Evolutionary conservation across 257 asterid genomes (phyloP), one percentile per base, ranked within the genome.

Genomic region (Solanum tarijense): DNA sequence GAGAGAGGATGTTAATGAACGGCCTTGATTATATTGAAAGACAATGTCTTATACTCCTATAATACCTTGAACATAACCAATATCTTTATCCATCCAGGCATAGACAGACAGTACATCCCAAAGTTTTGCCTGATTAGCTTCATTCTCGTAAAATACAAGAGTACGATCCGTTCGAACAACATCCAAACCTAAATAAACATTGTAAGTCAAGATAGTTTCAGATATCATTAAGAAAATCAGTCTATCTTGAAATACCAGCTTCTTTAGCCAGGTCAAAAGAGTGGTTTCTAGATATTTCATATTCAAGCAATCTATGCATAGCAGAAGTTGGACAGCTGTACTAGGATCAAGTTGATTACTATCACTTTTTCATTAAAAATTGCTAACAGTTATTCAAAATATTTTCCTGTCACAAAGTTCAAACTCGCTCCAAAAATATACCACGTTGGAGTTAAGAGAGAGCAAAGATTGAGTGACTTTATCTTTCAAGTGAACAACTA

Each of bases 11-110:
- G 78, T 72, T 52, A 43, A 31, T 76, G 87, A 89, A 89, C 82
- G 88, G 88, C 60, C 55, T 85, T 87, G 69, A 90, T 76, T 75
- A 65, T 88, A 82, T 46, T 89, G 78, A 71, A 43, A 76, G 31
- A 84, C 31, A 13, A 83, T 86, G 86, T 79, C 32, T 73, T 76
- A 89, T 62, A 27, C 65, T 55, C 71, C 89, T 60, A 86, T 39
- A 79, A 88, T 92, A 96, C 99, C 99, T 95, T 96, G 99, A 92
- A 96, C 99, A 88, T 94, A 96, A 91, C 98, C 98, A 92, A 96
- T 95, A 90, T 96, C 99, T 84, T 92, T 92, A 91, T 96, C 99
- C 91, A 94, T 86, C 99, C 99, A 96, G 87, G 98, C 94, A 91
- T 96, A 96, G 39, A 96, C 93, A 71, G 98, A 88, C 85, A 96